Base-by-base conservation (phyloP, 805 yeast genomes). In the Schizosaccharomyces pombe region DNA sequence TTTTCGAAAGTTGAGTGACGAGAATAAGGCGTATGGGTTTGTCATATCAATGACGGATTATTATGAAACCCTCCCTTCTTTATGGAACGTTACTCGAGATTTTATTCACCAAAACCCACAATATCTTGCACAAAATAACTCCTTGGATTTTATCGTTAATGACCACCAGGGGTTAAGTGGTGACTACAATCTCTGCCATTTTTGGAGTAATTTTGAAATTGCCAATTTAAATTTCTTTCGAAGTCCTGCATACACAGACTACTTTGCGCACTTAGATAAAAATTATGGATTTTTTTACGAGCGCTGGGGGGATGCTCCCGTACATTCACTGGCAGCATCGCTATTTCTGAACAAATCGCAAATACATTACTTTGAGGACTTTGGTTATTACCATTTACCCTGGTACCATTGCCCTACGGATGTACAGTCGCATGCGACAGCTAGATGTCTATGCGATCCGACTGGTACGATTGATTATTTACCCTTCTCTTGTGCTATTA, bases 221-320 rank as follows among this genome's bases (percentile, higher is more conserved):
- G 85, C 77, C 24, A 68, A 70, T 57, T 66, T 80, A 60, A 72
- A 73, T 54, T 74, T 80, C 60, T 79, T 76, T 74, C 64, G 82
- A 59, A 59, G 71, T n/a, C 70, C 73, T 52, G 75, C 74, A 19
- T 80, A 80, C 64, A 60, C 62, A 30, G 67, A 68, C 56, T 80
- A 72, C 64, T 80, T 80, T 61, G 71, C 77, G 34, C 61, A 67
- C 57, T 68, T 80, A 57, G 85, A 80, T 64, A 60, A 68, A 54
- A 70, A 76, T 1, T 83, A 83, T 28, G 81, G 82, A 49, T 79
- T 80, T 65, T 80, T 78, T 65, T 80, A 80, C 65, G 84, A 80
- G 64, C 70, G 85, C 64, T 80, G 85, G 85, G 85, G 85, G 28
- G 85, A 80, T 65, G 85, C 85, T 0, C 85, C 85, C 2, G 73